Base-by-base conservation (phyloP, 768 basidiomycete species). In the Tylopilus subfusipes region DNA sequence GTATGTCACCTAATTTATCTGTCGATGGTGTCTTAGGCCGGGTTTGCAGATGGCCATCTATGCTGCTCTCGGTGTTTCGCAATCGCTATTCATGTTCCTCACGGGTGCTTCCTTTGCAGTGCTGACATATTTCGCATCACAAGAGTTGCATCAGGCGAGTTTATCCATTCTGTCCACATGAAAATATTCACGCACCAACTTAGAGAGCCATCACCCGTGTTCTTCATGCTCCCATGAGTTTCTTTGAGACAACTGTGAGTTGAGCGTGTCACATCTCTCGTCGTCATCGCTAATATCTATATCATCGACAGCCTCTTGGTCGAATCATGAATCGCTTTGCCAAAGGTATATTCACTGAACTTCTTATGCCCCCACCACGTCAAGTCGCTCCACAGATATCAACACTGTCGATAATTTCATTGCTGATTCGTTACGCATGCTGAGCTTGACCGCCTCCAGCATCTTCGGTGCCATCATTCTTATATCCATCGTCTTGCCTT, bases 251-350 rank as follows among this genome's bases (percentile, higher is more conserved):
- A 2, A 90, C 88, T 6, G 84, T 85, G 63, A 62, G 76, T 63
- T 18, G 40, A 38, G 30, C 42, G 2, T 30, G 42, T 36, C 24
- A 10, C n/a, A 25, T 42, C 13, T 13, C 29, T 22, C 18, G n/a
- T 18, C 12, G 3, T 27, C 18, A 14, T 39, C 3, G 13, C 8
- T 24, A 25, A 53, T 40, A 22, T 34, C 50, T 19, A 50, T 57
- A 53, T 53, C 29, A 24, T 57, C 42, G 54, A 63, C 61, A 85
- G 78, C 90, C 90, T 7, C 77, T 90, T 21, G 93, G 93, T 16
- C 83, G 91, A 12, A 90, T 97, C 57, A 87, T 93, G 82, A 93
- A 93, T 68, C 83, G 92, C 16, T 92, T 97, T 68, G 85, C 90
- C 1, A 92, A 93, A 75, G 85, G 84, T 79, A 64, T 59, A 52